These are phyloP conservation scores for Parachaetomium inaequale DNA, from an alignment of 495 filamentous ascomycete genomes.

Conservation along the genomic window DNA sequence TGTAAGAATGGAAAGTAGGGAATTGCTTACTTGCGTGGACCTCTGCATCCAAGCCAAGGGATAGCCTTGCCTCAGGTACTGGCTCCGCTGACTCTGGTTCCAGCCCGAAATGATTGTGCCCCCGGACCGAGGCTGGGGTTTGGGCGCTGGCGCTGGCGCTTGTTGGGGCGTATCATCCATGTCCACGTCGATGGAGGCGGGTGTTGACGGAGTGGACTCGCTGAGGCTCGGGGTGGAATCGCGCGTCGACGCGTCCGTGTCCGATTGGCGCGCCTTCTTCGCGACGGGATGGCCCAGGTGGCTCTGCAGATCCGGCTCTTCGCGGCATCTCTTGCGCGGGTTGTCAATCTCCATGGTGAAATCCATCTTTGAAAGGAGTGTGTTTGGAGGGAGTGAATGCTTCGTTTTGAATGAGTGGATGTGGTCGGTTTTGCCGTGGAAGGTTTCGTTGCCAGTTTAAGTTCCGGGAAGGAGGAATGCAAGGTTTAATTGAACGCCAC, in stretches of 20 bases:
- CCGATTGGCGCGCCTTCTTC: slow-evolving; percentile 4
- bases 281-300: background rate
- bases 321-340: slow-evolving; percentile 1
- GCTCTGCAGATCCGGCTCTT: background rate
- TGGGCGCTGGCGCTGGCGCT: background rate
- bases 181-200: slow-evolving; percentile 1
- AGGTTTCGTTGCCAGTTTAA: background rate
- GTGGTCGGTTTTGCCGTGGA: background rate
- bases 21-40: background rate
- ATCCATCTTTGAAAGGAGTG: slow-evolving; percentile 8
- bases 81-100: background rate
- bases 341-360: slow-evolving; percentile 11
- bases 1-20: background rate
- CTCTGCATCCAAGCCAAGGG: slow-evolving; percentile 2
- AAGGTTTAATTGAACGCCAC: background rate
- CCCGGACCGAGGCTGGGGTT: background rate
- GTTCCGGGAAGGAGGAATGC: background rate
- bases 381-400: background rate
- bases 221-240: slow-evolving; percentile 2
- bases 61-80: slow-evolving; percentile 8
- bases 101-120: slow-evolving; percentile 3
- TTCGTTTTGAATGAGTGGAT: background rate
- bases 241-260: background rate
- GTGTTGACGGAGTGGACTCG: slow-evolving; percentile 4
- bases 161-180: background rate